Evolutionary conservation across 139 green algal genomes (phyloP).

Genomic region (Micromonas pusilla): DNA sequence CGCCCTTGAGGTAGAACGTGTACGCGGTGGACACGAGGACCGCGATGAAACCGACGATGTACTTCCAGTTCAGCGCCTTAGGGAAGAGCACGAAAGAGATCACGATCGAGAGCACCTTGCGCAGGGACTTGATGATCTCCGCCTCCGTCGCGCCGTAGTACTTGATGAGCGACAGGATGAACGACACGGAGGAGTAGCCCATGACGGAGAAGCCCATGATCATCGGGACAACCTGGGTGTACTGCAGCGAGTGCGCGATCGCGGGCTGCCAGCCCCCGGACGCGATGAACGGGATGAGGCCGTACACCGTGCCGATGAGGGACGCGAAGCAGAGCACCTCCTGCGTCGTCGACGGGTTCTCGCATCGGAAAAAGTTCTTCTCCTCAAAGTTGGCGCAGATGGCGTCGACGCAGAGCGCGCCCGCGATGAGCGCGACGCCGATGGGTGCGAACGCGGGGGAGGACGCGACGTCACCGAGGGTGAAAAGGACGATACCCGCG

Average conservation of each 20-base stretch:
- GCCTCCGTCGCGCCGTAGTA: slow-evolving; percentile 54
- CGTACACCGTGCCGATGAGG: slow-evolving; percentile 43
- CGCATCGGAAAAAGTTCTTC: slow-evolving; percentile 52
- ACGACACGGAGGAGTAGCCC: slow-evolving; percentile 53
- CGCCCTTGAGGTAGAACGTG: slow-evolving; percentile 23
- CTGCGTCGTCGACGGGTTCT: slow-evolving; percentile 37
- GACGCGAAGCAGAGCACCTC: slow-evolving; percentile 53
- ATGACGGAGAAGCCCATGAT: slow-evolving; percentile 41
- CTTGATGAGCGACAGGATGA: slow-evolving; percentile 57
- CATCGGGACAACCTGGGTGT: slow-evolving; percentile 34
- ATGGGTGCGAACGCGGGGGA: slow-evolving; percentile 39
- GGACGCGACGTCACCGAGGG: slow-evolving; percentile 43
- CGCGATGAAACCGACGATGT: slow-evolving; percentile 38
- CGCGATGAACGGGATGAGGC: slow-evolving; percentile 37
- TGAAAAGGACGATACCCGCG: slow-evolving; percentile 54
- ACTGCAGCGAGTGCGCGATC: slow-evolving; percentile 37
- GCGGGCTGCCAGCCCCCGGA: slow-evolving; percentile 40
- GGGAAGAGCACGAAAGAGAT: slow-evolving; percentile 54
- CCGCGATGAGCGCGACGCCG: slow-evolving; percentile 47
- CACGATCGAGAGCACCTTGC: slow-evolving; percentile 46
- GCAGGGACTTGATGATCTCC: slow-evolving; percentile 57
- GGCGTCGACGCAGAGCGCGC: slow-evolving; percentile 53
- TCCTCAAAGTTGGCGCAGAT: slow-evolving; percentile 61
- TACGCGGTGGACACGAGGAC: slow-evolving; percentile 22
- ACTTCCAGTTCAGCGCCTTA: slow-evolving; percentile 56